phyloP scores from a whole-genome alignment of 768 basidiomycete species.

The Podaxis sp. region DNA sequence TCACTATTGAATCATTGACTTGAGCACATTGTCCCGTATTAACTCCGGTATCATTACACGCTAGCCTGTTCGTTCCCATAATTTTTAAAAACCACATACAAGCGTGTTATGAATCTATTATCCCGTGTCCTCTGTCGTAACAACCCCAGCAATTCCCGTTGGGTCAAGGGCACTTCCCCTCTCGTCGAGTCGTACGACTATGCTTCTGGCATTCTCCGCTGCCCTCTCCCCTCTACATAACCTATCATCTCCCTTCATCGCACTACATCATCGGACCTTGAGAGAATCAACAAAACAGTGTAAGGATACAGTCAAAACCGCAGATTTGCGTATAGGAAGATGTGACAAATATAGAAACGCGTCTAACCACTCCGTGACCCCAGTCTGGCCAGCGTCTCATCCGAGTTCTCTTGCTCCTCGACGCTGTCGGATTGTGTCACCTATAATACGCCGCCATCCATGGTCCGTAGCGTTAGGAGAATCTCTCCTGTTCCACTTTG shows the following conservation, averaged over 20 bases:
- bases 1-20: background rate
- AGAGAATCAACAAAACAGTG: constrained; percentile 18
- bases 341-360: constrained; percentile 15
- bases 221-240: background rate
- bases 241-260: constrained; percentile 1
- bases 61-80: background rate
- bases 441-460: constrained; percentile 29
- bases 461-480: background rate
- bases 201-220: background rate
- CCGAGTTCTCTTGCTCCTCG: constrained; percentile 82
- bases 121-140: background rate
- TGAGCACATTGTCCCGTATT: background rate
- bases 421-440: constrained; percentile 82
- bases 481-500: background rate
- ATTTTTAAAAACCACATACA: background rate
- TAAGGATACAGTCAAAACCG: constrained; percentile 18
- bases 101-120: constrained; percentile 3
- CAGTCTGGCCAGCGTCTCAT: constrained; percentile 75
- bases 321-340: background rate
- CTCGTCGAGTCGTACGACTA: background rate
- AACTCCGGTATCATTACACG: background rate
- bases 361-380: constrained; percentile 69
- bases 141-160: background rate
- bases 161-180: background rate
- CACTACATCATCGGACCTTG: constrained; percentile 44